phyloP scores from a whole-genome alignment of 2,329 filamentous ascomycete species.

The Hypoxylon sp. region DNA sequence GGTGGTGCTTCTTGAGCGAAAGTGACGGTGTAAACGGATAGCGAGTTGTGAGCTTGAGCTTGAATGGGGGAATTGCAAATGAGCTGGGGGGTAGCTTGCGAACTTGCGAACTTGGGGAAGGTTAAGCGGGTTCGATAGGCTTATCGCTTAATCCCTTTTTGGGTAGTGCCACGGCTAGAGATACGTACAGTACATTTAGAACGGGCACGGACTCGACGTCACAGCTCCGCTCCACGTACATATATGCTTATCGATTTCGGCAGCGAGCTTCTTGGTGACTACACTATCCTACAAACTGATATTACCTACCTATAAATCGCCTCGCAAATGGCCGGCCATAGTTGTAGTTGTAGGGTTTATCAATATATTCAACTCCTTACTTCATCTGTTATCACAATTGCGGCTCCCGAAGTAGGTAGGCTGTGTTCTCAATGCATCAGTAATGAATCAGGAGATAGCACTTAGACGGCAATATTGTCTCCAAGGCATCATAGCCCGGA shows the following conservation, averaged over 20 bases:
- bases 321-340: neutral
- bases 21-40: conserved; percentile 21
- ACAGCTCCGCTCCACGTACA: conserved; percentile 29
- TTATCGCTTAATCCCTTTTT: conserved; percentile 34
- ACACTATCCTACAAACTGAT: neutral
- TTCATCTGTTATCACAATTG: neutral
- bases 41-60: conserved; percentile 28
- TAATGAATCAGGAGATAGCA: neutral
- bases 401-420: neutral
- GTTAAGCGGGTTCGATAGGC: conserved; percentile 28
- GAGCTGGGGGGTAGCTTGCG: conserved; percentile 33
- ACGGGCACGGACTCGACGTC: conserved; percentile 34
- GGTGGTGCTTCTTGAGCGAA: conserved; percentile 45
- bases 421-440: neutral
- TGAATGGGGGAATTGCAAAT: conserved; percentile 21
- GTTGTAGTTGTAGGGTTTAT: neutral
- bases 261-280: neutral
- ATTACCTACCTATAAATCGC: neutral
- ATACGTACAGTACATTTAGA: neutral
- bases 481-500: neutral
- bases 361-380: neutral
- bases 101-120: conserved; percentile 29
- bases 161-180: conserved; percentile 17
- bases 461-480: neutral
- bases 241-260: conserved; percentile 30